Evolutionary conservation across 768 basidiomycete species (phyloP), one percentile per base, ranked within the genome.

Genomic region (Leucocoprinus birnbaumii): DNA sequence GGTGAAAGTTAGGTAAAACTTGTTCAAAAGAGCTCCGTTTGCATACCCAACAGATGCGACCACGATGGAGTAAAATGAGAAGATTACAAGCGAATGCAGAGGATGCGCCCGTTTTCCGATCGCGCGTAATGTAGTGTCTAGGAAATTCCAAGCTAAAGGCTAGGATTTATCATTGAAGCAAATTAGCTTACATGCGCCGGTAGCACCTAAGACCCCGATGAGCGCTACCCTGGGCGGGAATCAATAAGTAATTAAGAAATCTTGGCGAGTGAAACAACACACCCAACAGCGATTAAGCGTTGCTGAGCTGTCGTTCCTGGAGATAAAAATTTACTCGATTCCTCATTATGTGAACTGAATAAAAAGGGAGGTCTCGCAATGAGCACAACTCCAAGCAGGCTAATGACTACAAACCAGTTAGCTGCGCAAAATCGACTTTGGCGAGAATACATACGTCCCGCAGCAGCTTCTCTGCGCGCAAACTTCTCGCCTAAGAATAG

Each of bases 341-440:
- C 45, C 24, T 43, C n/a, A 11, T 14, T 22, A 18, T 27, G 10
- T 10, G 58, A 53, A 2, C 86, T 87, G 61, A 97, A 95, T 6
- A 97, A 61, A 49, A 84, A 83, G 0, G 77, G 71, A 0, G 94
- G 94, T 34, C 90, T 77, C 10, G 92, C 89, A 48, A 97, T 91
- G 7, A 94, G 74, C 13, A 94, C 66, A 8, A 93, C 91, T 0
- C 93, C 94, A 8, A 80, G 41, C 27, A 95, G 75, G 66, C 89
- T 87, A 45, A 79, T 76, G 7, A 87, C 82, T 81, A 61, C 5
- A 27, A 27, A 2, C n/a, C 58, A 22, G 51, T n/a, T 50, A 47
- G 24, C 43, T 19, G 5, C 18, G 6, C n/a, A 41, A 16, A 19
- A 16, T 38, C 3, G 25, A 14, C 14, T 31, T 46, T n/a, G n/a